Base-by-base conservation (phyloP, 2,329 filamentous ascomycete genomes). In the Graphilbum sp. region DNA sequence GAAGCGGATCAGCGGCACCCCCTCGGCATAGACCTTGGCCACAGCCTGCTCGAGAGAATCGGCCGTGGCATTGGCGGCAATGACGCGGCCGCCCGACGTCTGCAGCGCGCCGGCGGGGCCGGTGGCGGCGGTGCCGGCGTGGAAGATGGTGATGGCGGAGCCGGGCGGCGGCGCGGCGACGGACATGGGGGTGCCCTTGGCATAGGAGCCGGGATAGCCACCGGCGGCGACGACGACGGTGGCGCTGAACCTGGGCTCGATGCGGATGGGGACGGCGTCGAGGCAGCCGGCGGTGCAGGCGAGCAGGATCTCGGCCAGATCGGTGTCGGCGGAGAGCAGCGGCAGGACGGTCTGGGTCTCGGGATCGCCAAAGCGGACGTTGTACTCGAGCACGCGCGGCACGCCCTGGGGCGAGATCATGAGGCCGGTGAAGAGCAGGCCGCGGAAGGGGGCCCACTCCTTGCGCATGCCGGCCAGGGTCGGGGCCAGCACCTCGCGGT, bases 191-290 rank as follows among this genome's bases (percentile, higher is more conserved):
- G 60, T 81, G 39, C 84, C 86, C 62, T 93, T 94, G 37, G 72
- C 68, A 56, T 96, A 96, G 1, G 73, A 66, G 39, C 79, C 82
- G 5, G 90, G 90, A 54, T 98, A 98, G 3, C 90, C 90, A 18
- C 79, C 84, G 9, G 90, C 82, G 38, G 88, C 85, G 16, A 93
- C 79, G n/a, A 96, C 86, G 25, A 98, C 86, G 2, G 88, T 96
- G 20, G 85, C 81, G 45, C 85, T 86, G 52, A 79, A 90, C 44
- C 72, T 74, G 35, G 67, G 53, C 42, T 79, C 70, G 25, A 88
- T 61, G 44, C 75, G 75, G 47, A 93, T 62, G 6, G 69, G 61
- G 35, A 86, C 71, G 41, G 72, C 71, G 44, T 79, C 71, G 16
- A 96, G 69, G 52, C 74, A 80, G 30, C 80, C 77, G 37, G 79